Evolutionary conservation across 2,329 filamentous ascomycete genomes (phyloP).

Genomic region (Domatiomyces catenatus): DNA sequence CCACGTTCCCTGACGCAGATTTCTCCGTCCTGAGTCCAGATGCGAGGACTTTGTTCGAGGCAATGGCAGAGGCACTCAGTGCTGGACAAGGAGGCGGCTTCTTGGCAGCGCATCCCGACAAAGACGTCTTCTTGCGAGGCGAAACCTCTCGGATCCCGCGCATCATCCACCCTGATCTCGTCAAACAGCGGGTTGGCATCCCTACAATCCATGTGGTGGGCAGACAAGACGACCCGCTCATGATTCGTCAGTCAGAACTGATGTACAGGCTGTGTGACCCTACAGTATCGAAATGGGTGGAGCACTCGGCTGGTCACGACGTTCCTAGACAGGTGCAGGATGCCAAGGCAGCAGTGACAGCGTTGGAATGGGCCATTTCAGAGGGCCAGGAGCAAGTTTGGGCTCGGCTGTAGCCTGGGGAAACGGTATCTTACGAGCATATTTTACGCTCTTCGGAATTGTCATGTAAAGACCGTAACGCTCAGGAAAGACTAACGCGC

Average conservation of each 20-base stretch:
- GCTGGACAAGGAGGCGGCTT: background rate
- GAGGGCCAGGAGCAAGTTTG: background rate
- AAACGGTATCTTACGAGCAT: too few relatives aligned
- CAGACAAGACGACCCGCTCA: conserved; percentile 5
- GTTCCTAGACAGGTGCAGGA: background rate
- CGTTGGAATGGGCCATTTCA: background rate
- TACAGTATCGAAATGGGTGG: background rate
- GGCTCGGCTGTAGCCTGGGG: too few relatives aligned
- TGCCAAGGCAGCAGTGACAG: background rate
- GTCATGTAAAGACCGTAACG: too few relatives aligned
- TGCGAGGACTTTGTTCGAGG: conserved; percentile 1
- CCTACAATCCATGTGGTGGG: conserved; percentile 14
- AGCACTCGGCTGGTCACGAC: background rate
- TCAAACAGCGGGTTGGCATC: conserved; percentile 7
- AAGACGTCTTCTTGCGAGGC: conserved; percentile 2
- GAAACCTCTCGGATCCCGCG: conserved; percentile 2
- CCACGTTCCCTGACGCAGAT: background rate
- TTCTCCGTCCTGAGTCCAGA: background rate
- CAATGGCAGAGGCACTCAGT: conserved; percentile 1
- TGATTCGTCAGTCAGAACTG: background rate
- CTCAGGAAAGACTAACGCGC: too few relatives aligned
- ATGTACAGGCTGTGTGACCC: background rate
- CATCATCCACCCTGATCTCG: conserved; percentile 5
- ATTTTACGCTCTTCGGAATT: too few relatives aligned
- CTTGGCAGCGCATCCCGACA: conserved; percentile 1